phyloP scores from a whole-genome alignment of 2,329 filamentous ascomycete species.

The Fusarium brachygibbosum region DNA sequence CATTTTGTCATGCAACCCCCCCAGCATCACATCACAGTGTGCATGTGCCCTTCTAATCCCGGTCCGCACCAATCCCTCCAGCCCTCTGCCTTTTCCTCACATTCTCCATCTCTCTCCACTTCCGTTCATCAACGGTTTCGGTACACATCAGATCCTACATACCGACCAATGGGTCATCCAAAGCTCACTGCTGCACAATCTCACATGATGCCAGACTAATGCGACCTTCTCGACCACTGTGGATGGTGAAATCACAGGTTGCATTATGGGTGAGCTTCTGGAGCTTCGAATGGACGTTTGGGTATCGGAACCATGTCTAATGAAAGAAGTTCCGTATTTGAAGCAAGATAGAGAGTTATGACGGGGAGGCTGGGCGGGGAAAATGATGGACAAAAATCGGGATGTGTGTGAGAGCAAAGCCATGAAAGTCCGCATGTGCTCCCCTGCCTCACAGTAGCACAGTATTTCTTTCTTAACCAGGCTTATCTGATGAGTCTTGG shows the following conservation, averaged over 20 bases:
- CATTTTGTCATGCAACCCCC: constrained; percentile 40
- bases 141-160: constrained; percentile 17
- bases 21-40: constrained; percentile 45
- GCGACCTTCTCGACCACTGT: constrained; percentile 45
- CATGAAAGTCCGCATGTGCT: constrained; percentile 27
- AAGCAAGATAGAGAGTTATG: constrained; percentile 18
- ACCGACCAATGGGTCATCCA: constrained; percentile 37
- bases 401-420: constrained; percentile 27
- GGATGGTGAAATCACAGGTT: constrained; percentile 39
- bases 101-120: constrained; percentile 27
- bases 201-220: constrained; percentile 50
- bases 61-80: constrained; percentile 41
- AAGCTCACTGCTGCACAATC: constrained; percentile 34
- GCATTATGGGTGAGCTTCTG: constrained; percentile 35
- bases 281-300: constrained; percentile 22
- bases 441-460: constrained; percentile 28
- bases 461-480: constrained; percentile 23
- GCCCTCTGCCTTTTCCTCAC: constrained; percentile 13
- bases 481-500: constrained; percentile 45
- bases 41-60: constrained; percentile 26
- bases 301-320: constrained; percentile 33
- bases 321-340: constrained; percentile 28
- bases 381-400: constrained; percentile 33
- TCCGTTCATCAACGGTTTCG: constrained; percentile 39
- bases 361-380: constrained; percentile 29